Evolutionary conservation across 164 flowering plant species (phyloP), one percentile per base, ranked within the genome.

Genomic region (Buxus sempervirens): DNA sequence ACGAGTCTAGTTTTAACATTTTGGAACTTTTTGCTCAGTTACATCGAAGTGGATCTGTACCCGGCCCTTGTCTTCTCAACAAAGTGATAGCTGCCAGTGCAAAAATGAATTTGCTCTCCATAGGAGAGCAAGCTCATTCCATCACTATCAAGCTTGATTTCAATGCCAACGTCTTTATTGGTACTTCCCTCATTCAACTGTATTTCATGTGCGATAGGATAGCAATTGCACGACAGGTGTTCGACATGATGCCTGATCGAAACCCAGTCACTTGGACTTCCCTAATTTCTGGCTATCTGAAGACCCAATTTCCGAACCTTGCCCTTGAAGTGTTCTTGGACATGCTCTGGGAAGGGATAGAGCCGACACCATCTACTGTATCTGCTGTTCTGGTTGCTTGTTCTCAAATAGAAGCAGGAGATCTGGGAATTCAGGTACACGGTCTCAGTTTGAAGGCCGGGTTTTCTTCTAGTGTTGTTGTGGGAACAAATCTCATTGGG

Each of bases 261-360:
- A 85, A 78, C 63, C 76, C 58, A 0, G 86, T 82, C 25, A 70
- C 84, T 59, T 82, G 82, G 82, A 82, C 80, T 64, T 66, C 84
- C 6, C 65, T 81, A 55, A 73, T 80, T 55, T 74, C 72, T 54
- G 80, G 79, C 27, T 78, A 77, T 73, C 45, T 77, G 58, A 68
- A 78, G 22, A 67, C 54, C 5, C 60, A n/a, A 25, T 66, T 49
- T 10, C 76, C 80, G 3, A 51, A 67, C 10, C 45, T 36, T 21
- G 80, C 81, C 0, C 21, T 80, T 62, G 45, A 41, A 12, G 45
- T 81, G 75, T 83, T 78, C 54, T 3, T 63, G 5, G 64, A 69
- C n/a, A 79, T 85, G 88, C 63, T 69, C 20, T 65, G 60, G 63
- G 42, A 14, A 42, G 80, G 81, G 10, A 22, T 81, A 2, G 28